These are phyloP conservation scores for Umbelopsis sp. DNA, from an alignment of 192 early-diverging fungal genomes.

Conservation along the genomic window DNA sequence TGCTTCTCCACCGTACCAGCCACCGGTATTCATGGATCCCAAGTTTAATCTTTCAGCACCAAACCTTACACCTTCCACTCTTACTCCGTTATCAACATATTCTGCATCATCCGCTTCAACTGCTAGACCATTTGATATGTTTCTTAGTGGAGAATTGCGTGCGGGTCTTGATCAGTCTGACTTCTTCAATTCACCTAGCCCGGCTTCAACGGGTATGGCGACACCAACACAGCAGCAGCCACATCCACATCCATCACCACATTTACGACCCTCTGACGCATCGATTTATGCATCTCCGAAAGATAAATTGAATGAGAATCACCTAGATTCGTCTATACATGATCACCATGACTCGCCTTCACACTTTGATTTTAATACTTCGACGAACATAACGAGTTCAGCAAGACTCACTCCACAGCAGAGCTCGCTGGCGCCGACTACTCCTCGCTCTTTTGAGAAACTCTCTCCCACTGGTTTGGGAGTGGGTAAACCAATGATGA, in stretches of 20 bases:
- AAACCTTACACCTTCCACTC: background rate
- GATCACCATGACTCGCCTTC: constrained; percentile 3
- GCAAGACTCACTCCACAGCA: constrained; percentile 9
- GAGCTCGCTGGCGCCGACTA: constrained; percentile 4
- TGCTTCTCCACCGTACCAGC: background rate
- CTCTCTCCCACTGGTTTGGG: constrained; percentile 4
- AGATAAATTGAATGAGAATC: background rate
- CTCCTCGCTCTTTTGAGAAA: constrained; percentile 9
- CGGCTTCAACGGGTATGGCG: background rate
- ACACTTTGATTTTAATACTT: background rate
- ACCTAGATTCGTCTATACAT: background rate
- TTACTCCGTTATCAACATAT: background rate
- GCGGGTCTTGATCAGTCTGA: constrained; percentile 14
- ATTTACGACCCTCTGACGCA: background rate
- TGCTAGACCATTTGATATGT: background rate
- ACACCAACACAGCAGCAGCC: background rate
- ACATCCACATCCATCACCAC: background rate
- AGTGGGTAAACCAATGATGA: background rate
- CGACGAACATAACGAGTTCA: background rate
- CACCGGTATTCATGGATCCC: constrained; percentile 1
- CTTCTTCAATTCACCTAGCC: background rate
- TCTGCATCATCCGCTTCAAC: background rate
- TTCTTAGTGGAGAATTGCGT: constrained; percentile 16
- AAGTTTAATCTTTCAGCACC: background rate
- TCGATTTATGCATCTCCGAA: background rate